Evolutionary conservation across 164 flowering plant species (phyloP), one percentile per base, ranked within the genome.

Genomic region (Vitis amurensis): DNA sequence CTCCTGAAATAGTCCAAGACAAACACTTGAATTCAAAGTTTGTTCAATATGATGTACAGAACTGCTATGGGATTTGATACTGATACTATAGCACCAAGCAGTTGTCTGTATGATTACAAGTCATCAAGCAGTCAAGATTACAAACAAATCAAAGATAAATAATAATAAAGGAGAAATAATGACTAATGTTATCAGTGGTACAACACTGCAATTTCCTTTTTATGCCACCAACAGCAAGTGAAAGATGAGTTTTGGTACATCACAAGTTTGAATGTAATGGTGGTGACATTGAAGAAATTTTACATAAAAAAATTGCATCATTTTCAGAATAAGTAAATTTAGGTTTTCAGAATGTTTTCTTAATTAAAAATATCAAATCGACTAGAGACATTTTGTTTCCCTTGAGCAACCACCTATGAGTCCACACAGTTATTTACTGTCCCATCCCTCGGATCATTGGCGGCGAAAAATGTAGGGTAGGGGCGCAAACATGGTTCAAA

Each of bases 1-100:
- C 84, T 84, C 89, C 99, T 94, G 80, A 67, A 83, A 72, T 52
- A 23, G 59, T 64, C 11, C 64, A 23, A 68, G 17, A 50, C 52
- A 71, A 48, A 30, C 55, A 27, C 9, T 17, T 30, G 5, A 64
- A 56, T 63, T 67, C 16, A 2, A 56, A 55, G 15, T 23, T 31
- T 9, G 11, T 31, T 44, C 44, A 14, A 60, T n/a, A n/a, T 11
- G 13, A 13, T 17, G 29, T 63, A 63, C 55, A 48, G 11, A 48
- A 8, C 9, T 13, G 64, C 50, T 44, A 31, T n/a, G 17, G 15
- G 50, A 9, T 27, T 15, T 30, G 64, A 8, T 31, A 31, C 47
- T 30, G 15, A 7, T 61, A 61, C 50, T 1, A 13, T 16, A 37
- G 64, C 47, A 9, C 50, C 29, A 16, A 16, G 59, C 59, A 16